Evolutionary conservation across 2,329 filamentous ascomycete species (phyloP).

Genomic region (Alternaria sp.): DNA sequence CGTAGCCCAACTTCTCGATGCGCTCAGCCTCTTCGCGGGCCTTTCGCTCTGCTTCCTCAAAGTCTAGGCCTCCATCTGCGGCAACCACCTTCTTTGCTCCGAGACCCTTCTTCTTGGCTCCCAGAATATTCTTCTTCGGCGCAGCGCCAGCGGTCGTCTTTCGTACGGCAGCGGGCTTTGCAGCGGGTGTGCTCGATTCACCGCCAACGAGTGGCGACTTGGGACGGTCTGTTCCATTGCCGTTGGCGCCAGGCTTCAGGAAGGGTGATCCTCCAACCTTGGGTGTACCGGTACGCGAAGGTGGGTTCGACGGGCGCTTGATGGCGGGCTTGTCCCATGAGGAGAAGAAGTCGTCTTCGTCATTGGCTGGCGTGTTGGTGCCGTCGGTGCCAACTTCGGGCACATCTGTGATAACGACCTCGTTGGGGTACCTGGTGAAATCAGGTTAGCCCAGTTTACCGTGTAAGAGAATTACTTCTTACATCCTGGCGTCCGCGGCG

Average conservation of each 20-base stretch:
- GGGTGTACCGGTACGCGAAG: constrained; percentile 88
- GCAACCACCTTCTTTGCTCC: constrained; percentile 78
- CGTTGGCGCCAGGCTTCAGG: constrained; percentile 72
- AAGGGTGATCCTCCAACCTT: constrained; percentile 82
- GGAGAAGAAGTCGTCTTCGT: constrained; percentile 96
- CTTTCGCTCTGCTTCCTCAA: constrained; percentile 96
- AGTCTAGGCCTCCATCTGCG: constrained; percentile 72
- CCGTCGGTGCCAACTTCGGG: constrained; percentile 65
- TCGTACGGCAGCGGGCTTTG: constrained; percentile 80
- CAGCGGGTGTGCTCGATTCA: constrained; percentile 63
- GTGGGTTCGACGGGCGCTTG: constrained; percentile 92
- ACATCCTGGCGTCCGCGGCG: constrained; percentile 84
- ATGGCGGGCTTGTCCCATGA: constrained; percentile 98
- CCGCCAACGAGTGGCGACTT: constrained; percentile 74
- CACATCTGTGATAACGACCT: constrained; percentile 83
- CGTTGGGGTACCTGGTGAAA: constrained; percentile 74
- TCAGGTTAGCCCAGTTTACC: constrained; percentile 15
- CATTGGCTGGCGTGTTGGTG: constrained; percentile 77
- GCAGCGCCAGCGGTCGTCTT: constrained; percentile 70
- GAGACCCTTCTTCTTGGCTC: constrained; percentile 69
- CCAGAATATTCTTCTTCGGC: constrained; percentile 85
- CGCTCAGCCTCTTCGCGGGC: constrained; percentile 97
- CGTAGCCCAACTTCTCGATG: constrained; percentile 93
- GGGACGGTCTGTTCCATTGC: constrained; percentile 71
- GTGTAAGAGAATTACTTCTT: constrained; percentile 45